phyloP scores from a whole-genome alignment of 202 grass and related monocot species.

The Dendrocalamus latiflorus region DNA sequence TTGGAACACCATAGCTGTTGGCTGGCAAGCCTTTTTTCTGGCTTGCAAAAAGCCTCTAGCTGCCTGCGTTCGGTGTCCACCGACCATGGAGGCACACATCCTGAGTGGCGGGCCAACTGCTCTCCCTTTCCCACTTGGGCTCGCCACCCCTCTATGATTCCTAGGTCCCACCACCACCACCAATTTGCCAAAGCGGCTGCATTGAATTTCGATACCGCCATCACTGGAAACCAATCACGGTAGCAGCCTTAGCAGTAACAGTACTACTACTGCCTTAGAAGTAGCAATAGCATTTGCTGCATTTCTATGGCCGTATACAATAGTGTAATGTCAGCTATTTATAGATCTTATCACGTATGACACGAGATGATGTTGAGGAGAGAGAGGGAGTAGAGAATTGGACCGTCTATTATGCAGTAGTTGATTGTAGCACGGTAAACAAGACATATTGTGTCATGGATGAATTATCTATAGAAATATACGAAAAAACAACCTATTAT shows the following conservation, averaged over 20 bases:
- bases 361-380: no score
- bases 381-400: no score
- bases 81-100: constrained; percentile 25
- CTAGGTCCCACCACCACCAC: constrained; percentile 18
- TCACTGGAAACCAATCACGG: not conserved
- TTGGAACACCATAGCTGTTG: constrained; percentile 33
- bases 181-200: constrained; percentile 1
- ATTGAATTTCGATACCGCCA: constrained; percentile 4
- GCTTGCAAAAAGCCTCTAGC: constrained; percentile 21
- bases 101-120: constrained; percentile 17
- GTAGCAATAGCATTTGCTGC: not conserved
- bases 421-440: no score
- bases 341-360: no score
- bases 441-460: no score
- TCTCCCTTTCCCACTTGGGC: constrained; percentile 20
- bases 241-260: constrained; percentile 19
- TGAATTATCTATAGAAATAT: no score
- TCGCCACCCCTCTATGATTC: constrained; percentile 23
- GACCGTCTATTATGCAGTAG: no score
- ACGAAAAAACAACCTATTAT: accelerated
- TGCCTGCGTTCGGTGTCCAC: constrained; percentile 13
- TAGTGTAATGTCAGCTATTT: no score
- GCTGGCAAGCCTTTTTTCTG: constrained; percentile 13
- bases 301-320: not conserved
- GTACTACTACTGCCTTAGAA: not conserved